These are phyloP conservation scores for Hericium erinaceus DNA, from an alignment of 768 basidiomycete genomes.

Conservation along the genomic window DNA sequence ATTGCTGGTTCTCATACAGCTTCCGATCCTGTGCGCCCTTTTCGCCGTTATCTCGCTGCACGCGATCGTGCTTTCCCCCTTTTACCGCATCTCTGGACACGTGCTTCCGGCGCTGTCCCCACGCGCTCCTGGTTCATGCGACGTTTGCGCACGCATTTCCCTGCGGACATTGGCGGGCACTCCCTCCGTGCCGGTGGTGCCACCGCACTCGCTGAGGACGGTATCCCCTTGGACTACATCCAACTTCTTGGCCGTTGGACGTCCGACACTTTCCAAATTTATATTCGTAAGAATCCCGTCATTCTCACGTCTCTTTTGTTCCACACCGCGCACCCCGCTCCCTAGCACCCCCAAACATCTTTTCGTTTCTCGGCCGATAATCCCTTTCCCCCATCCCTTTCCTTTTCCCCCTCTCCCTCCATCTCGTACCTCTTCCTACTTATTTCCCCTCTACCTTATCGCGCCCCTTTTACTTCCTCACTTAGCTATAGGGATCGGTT, in stretches of 20 bases:
- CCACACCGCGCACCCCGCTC: neutral
- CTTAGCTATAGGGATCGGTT: no score
- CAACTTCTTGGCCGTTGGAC: neutral
- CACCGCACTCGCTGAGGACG: neutral
- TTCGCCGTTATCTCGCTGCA: slow-evolving; percentile 12
- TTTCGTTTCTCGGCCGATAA: neutral
- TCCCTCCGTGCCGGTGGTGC: neutral
- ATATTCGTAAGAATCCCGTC: neutral
- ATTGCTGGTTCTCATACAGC: neutral
- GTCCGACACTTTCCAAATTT: neutral
- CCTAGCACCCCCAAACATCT: no score
- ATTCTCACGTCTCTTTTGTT: neutral
- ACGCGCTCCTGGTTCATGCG: slow-evolving; percentile 26
- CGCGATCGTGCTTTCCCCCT: neutral
- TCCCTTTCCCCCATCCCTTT: no score
- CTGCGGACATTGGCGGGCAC: neutral
- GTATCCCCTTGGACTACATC: neutral
- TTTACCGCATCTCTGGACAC: slow-evolving; percentile 26
- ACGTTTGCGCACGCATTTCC: no score
- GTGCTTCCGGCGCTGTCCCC: slow-evolving; percentile 21
- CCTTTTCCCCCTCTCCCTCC: no score
- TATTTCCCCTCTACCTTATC: no score
- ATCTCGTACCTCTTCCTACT: no score
- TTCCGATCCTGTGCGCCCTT: neutral
- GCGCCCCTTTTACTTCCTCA: no score